These are phyloP conservation scores for Boletus semigastroideus DNA, from an alignment of 1,284 basidiomycete genomes.

Conservation along the genomic window DNA sequence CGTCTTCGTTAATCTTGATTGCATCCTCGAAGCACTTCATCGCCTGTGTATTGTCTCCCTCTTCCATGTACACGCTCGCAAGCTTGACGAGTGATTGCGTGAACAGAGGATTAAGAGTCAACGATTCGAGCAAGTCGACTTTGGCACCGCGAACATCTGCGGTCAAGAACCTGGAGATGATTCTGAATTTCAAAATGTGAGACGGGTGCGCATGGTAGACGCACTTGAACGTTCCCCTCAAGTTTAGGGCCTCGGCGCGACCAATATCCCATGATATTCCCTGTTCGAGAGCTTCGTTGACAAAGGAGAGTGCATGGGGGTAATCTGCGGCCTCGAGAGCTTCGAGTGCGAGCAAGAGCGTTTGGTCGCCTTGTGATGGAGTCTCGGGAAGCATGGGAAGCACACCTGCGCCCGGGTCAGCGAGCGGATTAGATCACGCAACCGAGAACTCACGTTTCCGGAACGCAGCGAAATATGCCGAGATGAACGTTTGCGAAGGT, in stretches of 20 bases:
- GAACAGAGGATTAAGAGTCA: conserved; percentile 72
- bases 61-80: conserved; percentile 97
- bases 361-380: conserved; percentile 80
- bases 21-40: conserved; percentile 94
- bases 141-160: conserved; percentile 86
- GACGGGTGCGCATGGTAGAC: conserved; percentile 24
- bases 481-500: conserved; percentile 91
- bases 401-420: conserved; percentile 46
- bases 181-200: neutral
- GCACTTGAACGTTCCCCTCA: conserved; percentile 94
- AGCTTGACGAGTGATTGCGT: conserved; percentile 97
- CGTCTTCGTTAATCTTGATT: conserved; percentile 77
- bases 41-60: conserved; percentile 76
- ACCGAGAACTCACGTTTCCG: conserved; percentile 62
- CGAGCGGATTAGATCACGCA: conserved; percentile 1
- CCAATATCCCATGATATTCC: conserved; percentile 78
- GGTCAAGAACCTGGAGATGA: conserved; percentile 71
- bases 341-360: conserved; percentile 77
- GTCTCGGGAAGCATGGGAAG: conserved; percentile 76
- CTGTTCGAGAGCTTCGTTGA: conserved; percentile 88
- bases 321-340: conserved; percentile 91
- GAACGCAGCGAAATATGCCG: conserved; percentile 97
- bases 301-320: conserved; percentile 74
- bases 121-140: conserved; percentile 78
- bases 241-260: conserved; percentile 88